phyloP scores from a whole-genome alignment of 306 rosid genomes.

The Neltuma alba region DNA sequence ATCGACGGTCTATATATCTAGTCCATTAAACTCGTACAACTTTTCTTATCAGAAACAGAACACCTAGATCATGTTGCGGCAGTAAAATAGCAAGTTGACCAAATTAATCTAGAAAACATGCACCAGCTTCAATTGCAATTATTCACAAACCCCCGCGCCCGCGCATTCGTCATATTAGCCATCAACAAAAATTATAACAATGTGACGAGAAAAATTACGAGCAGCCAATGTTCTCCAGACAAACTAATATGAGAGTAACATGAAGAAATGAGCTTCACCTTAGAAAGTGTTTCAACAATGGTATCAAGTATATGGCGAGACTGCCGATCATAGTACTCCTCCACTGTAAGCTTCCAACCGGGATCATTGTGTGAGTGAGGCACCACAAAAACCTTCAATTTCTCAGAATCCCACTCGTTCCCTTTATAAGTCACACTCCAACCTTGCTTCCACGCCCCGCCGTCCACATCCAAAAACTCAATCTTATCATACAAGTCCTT shows the following conservation, averaged over 20 bases:
- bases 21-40: not conserved
- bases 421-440: constrained; percentile 87
- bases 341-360: constrained; percentile 96
- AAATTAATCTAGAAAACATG: not conserved
- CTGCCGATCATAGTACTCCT: constrained; percentile 85
- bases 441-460: constrained; percentile 98
- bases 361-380: constrained; percentile 99
- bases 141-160: not conserved
- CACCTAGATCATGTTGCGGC: not conserved
- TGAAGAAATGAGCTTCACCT: constrained; percentile 48
- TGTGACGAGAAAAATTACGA: not conserved
- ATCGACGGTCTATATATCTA: not conserved
- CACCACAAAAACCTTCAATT: constrained; percentile 83
- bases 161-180: not conserved
- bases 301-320: constrained; percentile 87
- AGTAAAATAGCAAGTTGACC: not conserved
- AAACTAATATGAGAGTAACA: not conserved
- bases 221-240: not conserved
- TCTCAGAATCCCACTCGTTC: constrained; percentile 92
- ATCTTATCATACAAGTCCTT: constrained; percentile 81
- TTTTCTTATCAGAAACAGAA: not conserved
- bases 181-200: constrained; percentile 2
- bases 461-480: constrained; percentile 79
- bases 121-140: not conserved
- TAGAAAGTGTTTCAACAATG: constrained; percentile 76